A percentile compares a stretch with the other conserved stretches of the same genome.
Evolutionary conservation across 495 filamentous ascomycete genomes (phyloP).

Genomic region (Aspergillus baeticus): DNA sequence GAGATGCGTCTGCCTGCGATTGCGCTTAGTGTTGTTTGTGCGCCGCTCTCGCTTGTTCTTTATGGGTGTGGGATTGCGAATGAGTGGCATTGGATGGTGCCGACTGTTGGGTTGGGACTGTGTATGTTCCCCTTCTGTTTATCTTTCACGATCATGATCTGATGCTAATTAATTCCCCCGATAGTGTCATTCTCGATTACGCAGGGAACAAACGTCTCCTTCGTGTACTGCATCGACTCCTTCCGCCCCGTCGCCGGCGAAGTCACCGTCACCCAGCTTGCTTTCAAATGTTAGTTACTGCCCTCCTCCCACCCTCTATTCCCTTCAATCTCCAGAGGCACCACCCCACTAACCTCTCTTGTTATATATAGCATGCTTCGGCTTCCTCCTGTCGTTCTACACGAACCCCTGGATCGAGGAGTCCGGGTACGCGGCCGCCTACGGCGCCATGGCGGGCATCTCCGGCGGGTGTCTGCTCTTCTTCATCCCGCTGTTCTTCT

Average conservation of each 20-base stretch:
- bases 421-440: conserved; percentile 49
- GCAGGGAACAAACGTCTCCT: conserved; percentile 49
- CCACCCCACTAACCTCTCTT: not conserved
- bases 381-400: conserved; percentile 59
- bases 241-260: conserved; percentile 56
- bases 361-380: conserved; percentile 39
- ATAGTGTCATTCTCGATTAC: conserved; percentile 43
- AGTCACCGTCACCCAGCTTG: conserved; percentile 48
- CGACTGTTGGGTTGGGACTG: conserved; percentile 49
- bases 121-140: conserved; percentile 24
- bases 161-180: no score
- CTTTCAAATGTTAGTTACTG: conserved; percentile 45
- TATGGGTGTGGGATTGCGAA: conserved; percentile 53
- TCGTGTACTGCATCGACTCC: conserved; percentile 55
- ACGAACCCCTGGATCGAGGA: conserved; percentile 57
- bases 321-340: no score
- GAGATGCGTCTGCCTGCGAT: conserved; percentile 56
- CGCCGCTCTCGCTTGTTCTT: conserved; percentile 46
- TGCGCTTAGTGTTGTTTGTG: conserved; percentile 39
- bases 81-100: conserved; percentile 53
- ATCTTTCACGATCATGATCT: not conserved
- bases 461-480: conserved; percentile 37
- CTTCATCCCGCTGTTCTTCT: conserved; percentile 46
- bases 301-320: not conserved
- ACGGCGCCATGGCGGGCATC: conserved; percentile 54